Conservation (phyloP, 2,329 filamentous ascomycete genomes). For the Pezicula neosporulosa region DNA sequence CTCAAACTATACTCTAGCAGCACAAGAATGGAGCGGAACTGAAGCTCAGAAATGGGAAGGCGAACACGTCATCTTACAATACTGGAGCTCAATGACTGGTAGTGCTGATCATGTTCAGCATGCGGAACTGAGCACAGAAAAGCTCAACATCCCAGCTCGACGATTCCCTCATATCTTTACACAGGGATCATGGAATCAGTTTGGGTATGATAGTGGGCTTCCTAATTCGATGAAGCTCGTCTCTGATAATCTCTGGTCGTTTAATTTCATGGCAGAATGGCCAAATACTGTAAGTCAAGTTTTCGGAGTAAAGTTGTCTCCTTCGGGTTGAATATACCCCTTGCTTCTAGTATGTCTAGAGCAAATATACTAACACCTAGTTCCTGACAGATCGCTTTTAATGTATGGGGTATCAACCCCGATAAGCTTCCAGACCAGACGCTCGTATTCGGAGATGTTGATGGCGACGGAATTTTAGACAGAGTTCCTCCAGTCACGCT, state of each 20-base stretch:
- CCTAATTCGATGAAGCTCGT: slow-evolving; percentile 47
- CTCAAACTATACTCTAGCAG: slow-evolving; percentile 42
- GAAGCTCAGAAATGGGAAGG: slow-evolving; percentile 54
- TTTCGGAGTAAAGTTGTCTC: too few relatives aligned
- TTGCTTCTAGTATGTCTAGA: too few relatives aligned
- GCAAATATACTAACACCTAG: too few relatives aligned
- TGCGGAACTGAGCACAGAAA: slow-evolving; percentile 45
- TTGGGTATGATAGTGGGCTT: slow-evolving; percentile 59
- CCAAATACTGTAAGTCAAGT: slow-evolving; percentile 38
- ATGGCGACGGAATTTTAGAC: slow-evolving; percentile 56
- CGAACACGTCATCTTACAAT: slow-evolving; percentile 59
- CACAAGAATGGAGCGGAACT: slow-evolving; percentile 53
- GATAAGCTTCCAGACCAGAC: slow-evolving; percentile 60
- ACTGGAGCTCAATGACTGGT: slow-evolving; percentile 55
- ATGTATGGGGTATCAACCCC: slow-evolving; percentile 63
- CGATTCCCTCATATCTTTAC: slow-evolving; percentile 60
- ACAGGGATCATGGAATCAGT: slow-evolving; percentile 60
- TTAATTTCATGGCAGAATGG: slow-evolving; percentile 61
- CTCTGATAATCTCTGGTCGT: slow-evolving; percentile 51
- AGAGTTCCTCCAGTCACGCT: slow-evolving; percentile 56
- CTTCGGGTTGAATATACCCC: too few relatives aligned
- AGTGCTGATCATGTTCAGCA: slow-evolving; percentile 59
- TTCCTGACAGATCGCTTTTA: slow-evolving; percentile 45
- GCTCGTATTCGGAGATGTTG: slow-evolving; percentile 56
- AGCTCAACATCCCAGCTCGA: slow-evolving; percentile 32